Evolutionary conservation across 805 yeast genomes (phyloP).

Genomic region (Lipomyces chichibuensis): DNA sequence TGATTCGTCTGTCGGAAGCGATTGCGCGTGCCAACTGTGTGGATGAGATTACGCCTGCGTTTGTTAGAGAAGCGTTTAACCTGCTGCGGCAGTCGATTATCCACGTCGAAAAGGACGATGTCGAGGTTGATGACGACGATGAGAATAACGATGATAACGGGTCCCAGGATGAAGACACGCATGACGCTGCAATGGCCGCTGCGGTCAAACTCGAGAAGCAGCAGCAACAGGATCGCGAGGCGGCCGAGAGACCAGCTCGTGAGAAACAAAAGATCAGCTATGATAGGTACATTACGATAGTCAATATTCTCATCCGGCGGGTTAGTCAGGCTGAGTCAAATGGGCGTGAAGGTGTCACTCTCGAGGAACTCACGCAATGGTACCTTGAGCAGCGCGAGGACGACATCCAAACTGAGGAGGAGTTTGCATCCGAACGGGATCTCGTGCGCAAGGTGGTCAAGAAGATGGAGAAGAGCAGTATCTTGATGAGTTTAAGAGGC

Average conservation of each 20-base stretch:
- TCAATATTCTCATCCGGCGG: conserved; percentile 72
- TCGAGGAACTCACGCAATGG: conserved; percentile 73
- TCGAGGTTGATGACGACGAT: conserved; percentile 76
- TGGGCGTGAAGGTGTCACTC: conserved; percentile 62
- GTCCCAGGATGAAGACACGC: not conserved
- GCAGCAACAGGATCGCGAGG: conserved; percentile 28
- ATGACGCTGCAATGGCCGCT: conserved; percentile 19
- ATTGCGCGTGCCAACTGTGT: conserved; percentile 97
- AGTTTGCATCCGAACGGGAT: conserved; percentile 69
- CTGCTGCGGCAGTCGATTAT: conserved; percentile 87
- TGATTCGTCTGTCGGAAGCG: conserved; percentile 92
- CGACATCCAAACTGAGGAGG: conserved; percentile 67
- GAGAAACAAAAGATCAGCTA: conserved; percentile 61
- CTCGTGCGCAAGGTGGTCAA: conserved; percentile 78
- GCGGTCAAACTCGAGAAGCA: conserved; percentile 28
- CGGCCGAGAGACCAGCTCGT: conserved; percentile 2
- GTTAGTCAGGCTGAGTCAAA: conserved; percentile 60
- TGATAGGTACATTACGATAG: conserved; percentile 83
- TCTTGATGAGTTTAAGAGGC: conserved; percentile 69
- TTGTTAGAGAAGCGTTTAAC: conserved; percentile 92
- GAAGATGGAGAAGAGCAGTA: conserved; percentile 80
- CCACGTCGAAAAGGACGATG: conserved; percentile 90
- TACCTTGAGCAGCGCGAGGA: conserved; percentile 75
- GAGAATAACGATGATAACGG: conserved; percentile 26
- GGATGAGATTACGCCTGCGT: conserved; percentile 77